Evolutionary conservation across 2,329 filamentous ascomycete species (phyloP).

Genomic region (Colletotrichum higginsianum): DNA sequence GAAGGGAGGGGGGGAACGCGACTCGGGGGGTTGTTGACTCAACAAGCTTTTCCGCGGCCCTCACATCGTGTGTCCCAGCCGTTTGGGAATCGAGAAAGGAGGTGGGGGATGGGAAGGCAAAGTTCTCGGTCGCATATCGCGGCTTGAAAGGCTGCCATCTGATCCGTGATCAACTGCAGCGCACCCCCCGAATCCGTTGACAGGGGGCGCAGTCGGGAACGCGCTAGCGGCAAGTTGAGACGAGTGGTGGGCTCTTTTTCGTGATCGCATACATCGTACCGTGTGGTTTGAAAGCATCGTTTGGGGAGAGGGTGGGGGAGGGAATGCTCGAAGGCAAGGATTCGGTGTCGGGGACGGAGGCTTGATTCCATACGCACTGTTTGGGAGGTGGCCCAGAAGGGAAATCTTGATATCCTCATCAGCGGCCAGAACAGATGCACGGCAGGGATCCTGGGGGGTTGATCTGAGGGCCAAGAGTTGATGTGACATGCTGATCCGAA

Average conservation of each 20-base stretch:
- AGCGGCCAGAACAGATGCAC: background rate
- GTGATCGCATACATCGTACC: background rate
- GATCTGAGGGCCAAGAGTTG: background rate
- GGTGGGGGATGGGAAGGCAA: background rate
- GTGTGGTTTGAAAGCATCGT: background rate
- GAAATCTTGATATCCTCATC: constrained; percentile 6
- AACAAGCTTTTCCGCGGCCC: background rate
- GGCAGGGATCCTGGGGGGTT: background rate
- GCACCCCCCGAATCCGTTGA: too few species aligned
- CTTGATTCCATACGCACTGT: background rate
- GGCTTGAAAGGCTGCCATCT: background rate
- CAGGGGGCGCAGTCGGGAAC: background rate
- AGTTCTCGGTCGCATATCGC: background rate
- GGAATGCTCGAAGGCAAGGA: too few species aligned
- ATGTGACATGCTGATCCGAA: constrained; percentile 2
- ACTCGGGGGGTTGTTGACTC: background rate
- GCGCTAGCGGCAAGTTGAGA: background rate
- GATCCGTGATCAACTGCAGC: too few species aligned
- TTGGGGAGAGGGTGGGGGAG: too few species aligned
- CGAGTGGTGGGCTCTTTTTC: background rate
- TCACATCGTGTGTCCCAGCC: background rate
- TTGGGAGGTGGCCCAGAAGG: background rate
- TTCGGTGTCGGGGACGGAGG: background rate
- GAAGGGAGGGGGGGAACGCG: too few species aligned
- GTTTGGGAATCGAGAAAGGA: too few species aligned